A percentile compares a stretch with the other conserved stretches of the same genome.
These are phyloP conservation scores for Lodderomyces jiufengensis DNA, from an alignment of 1,139 yeast species.

Conservation along the genomic window DNA sequence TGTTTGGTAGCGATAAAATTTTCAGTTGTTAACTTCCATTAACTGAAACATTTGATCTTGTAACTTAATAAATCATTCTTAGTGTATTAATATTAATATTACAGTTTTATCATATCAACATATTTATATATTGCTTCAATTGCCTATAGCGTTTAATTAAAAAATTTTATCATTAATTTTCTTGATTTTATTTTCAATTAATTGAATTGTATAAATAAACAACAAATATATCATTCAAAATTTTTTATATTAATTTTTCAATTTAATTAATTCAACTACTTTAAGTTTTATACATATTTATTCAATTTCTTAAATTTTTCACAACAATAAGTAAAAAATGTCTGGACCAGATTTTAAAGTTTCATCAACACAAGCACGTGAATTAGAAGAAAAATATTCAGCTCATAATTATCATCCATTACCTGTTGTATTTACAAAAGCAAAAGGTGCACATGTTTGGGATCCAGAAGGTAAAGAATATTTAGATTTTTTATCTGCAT, in stretches of 20 bases:
- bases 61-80: too few species aligned
- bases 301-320: too few species aligned
- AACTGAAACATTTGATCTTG: not conserved
- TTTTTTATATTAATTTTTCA: too few species aligned
- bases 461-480: conserved; percentile 94
- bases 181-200: too few species aligned
- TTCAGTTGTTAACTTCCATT: conserved; percentile 1
- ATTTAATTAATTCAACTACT: too few species aligned
- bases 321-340: not conserved
- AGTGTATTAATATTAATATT: too few species aligned
- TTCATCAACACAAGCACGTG: conserved; percentile 63
- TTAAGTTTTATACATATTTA: too few species aligned
- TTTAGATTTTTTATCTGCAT: conserved; percentile 85
- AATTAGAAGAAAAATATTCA: conserved; percentile 75
- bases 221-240: not conserved
- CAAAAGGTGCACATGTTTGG: conserved; percentile 93
- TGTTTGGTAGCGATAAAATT: too few species aligned
- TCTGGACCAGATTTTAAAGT: conserved; percentile 31
- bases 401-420: conserved; percentile 97
- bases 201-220: too few species aligned
- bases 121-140: not conserved
- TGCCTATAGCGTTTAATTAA: too few species aligned
- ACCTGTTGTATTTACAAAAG: conserved; percentile 89
- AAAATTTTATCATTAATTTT: too few species aligned
- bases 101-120: too few species aligned